Base-by-base conservation (phyloP, 768 basidiomycete species). In the Leccinum uliginosum region DNA sequence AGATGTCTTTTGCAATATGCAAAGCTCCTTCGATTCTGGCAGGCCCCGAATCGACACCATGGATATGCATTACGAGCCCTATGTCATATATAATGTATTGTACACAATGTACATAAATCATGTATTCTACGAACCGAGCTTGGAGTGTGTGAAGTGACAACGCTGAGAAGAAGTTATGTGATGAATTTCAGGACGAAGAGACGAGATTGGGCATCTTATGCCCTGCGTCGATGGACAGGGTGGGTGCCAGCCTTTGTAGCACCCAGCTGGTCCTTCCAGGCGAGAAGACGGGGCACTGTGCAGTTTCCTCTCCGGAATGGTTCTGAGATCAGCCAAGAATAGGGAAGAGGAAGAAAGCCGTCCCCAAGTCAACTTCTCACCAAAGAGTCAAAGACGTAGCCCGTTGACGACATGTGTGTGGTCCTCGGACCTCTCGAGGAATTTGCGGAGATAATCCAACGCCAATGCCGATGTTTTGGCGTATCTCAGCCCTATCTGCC, bases 301-400 rank as follows among this genome's bases (percentile, higher is more conserved):
- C 43, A 67, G 4, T 14, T 63, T 62, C 17, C 65, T 50, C 30
- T 73, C 70, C 0, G 71, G 66, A 3, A 60, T 64, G 4, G 71
- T 60, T 29, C 40, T 57, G 3, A 71, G 57, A 29, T 71, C 70
- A 23, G 70, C 71, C 44, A 71, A 71, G 54, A 2, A 73, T 64
- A 2, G 71, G 67, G 43, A 54, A 71, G 17, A 73, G 61, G 63
- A 69, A 71, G n/a, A 51, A 73, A 69, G 57, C 73, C 69, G 15
- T 63, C 70, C n/a, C 70, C 71, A 73, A 8, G 53, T 62, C 38
- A 66, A 9, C 29, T 62, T 58, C 14, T 57, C 56, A 3, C 67
- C 71, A 52, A 70, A 71, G 3, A 65, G 4, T 66, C 71, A 52
- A 70, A 71, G 3, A 65, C 53, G 21, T 65, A 71, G 14, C 70